A percentile compares a stretch with the other conserved stretches of the same genome.
Evolutionary conservation across 1,139 yeast genomes (phyloP).

Genomic region (Saccharomycopsis crataegensis): DNA sequence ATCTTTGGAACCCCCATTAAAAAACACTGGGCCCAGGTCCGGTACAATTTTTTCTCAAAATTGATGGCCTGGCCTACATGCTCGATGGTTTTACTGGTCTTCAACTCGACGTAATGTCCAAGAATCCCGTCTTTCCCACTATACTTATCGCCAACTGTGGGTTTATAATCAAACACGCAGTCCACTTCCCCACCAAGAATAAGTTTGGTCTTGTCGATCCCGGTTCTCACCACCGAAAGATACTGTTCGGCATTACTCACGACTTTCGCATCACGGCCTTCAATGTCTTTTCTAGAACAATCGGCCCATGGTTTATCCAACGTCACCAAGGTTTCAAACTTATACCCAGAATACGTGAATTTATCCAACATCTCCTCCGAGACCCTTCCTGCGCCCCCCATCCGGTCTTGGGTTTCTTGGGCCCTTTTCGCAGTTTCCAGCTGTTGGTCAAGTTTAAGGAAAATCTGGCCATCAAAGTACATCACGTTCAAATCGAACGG

Average conservation of each 20-base stretch:
- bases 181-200: slow-evolving; percentile 88
- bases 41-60: slow-evolving; percentile 69
- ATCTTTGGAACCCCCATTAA: slow-evolving; percentile 73
- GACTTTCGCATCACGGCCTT: slow-evolving; percentile 46
- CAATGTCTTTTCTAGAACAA: slow-evolving; percentile 57
- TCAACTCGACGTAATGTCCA: slow-evolving; percentile 77
- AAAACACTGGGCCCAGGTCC: slow-evolving; percentile 92
- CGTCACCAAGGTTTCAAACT: slow-evolving; percentile 76
- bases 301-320: slow-evolving; percentile 71
- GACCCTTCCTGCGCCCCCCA: slow-evolving; percentile 11
- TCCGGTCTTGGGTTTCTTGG: slow-evolving; percentile 23
- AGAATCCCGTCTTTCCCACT: slow-evolving; percentile 37
- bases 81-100: slow-evolving; percentile 55
- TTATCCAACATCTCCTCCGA: slow-evolving; percentile 35
- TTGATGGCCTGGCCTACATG: slow-evolving; percentile 44
- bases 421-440: slow-evolving; percentile 26
- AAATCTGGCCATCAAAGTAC: slow-evolving; percentile 77
- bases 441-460: slow-evolving; percentile 57
- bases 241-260: slow-evolving; percentile 74
- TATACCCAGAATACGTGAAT: slow-evolving; percentile 65
- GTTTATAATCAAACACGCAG: slow-evolving; percentile 76
- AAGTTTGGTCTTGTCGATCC: slow-evolving; percentile 66
- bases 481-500: slow-evolving; percentile 57
- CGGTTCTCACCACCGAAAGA: slow-evolving; percentile 71
- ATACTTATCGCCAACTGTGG: slow-evolving; percentile 31